A percentile compares a stretch with the other conserved stretches of the same genome.
Evolutionary conservation across 2,329 filamentous ascomycete species (phyloP).

Genomic region (Xylariaceae sp.): DNA sequence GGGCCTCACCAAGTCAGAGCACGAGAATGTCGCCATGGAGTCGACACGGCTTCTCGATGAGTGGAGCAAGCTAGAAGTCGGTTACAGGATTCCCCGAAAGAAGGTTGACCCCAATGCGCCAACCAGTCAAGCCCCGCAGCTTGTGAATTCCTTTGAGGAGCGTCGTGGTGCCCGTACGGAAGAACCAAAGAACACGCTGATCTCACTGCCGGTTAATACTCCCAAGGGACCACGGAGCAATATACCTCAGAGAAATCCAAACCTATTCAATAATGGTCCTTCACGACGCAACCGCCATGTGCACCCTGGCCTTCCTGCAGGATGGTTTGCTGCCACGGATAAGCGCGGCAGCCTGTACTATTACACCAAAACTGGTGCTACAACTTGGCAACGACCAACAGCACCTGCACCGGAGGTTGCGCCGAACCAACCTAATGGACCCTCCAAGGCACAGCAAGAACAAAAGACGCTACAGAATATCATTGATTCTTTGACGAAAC

Average conservation of each 20-base stretch:
- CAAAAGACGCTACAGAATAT: constrained; percentile 76
- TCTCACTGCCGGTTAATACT: constrained; percentile 44
- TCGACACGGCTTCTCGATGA: constrained; percentile 68
- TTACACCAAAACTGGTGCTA: constrained; percentile 71
- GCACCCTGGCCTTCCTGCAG: constrained; percentile 57
- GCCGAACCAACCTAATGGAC: constrained; percentile 55
- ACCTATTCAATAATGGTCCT: constrained; percentile 47
- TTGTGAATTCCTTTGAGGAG: constrained; percentile 55
- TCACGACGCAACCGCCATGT: constrained; percentile 51
- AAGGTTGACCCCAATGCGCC: constrained; percentile 68
- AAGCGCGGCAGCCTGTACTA: constrained; percentile 72
- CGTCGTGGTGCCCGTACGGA: constrained; percentile 57
- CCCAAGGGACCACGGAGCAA: constrained; percentile 58
- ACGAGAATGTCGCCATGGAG: constrained; percentile 69
- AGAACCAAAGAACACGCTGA: constrained; percentile 36
- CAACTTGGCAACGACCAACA: constrained; percentile 77
- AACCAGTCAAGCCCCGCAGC: constrained; percentile 33
- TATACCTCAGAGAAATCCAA: constrained; percentile 48
- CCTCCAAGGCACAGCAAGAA: constrained; percentile 58
- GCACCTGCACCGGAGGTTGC: constrained; percentile 57
- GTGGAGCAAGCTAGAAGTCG: constrained; percentile 86
- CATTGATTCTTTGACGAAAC: constrained; percentile 76
- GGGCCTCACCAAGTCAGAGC: constrained; percentile 59
- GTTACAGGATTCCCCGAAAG: constrained; percentile 87
- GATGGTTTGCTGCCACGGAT: constrained; percentile 77